Percentiles rank a stretch among this genome's conserved stretches.
Evolutionary conservation across 371 early-diverging fungal genomes (phyloP).

Genomic region (Circinella umbellata): DNA sequence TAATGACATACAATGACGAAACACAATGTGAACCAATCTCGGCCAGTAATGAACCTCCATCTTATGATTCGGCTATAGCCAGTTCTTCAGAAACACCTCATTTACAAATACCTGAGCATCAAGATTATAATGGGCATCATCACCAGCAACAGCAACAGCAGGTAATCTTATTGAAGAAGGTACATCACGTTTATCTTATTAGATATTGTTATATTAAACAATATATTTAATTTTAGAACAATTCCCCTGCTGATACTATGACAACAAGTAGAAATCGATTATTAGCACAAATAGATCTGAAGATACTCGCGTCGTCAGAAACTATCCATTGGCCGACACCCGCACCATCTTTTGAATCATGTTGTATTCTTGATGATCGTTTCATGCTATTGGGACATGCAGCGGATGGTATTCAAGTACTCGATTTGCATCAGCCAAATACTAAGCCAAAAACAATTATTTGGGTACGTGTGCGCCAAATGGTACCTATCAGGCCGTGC

Average conservation of each 20-base stretch:
- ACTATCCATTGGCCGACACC: slow-evolving; percentile 18
- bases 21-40: neutral
- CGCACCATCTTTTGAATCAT: slow-evolving; percentile 35
- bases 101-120: neutral
- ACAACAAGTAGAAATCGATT: neutral
- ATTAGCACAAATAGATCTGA: slow-evolving; percentile 28
- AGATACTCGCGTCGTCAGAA: slow-evolving; percentile 24
- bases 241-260: too few relatives aligned
- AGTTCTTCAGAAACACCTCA: neutral
- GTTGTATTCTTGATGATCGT: slow-evolving; percentile 43
- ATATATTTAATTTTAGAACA: too few relatives aligned
- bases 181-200: too few relatives aligned
- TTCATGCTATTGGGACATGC: slow-evolving; percentile 40
- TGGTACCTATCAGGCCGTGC: slow-evolving; percentile 35
- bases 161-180: neutral
- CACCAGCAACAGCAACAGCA: neutral
- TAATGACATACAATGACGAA: slow-evolving; percentile 1
- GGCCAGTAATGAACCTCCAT: neutral
- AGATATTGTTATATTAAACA: too few relatives aligned
- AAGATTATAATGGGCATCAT: neutral
- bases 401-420: slow-evolving; percentile 28
- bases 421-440: slow-evolving; percentile 24
- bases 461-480: slow-evolving; percentile 36
- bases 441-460: slow-evolving; percentile 33
- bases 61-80: neutral